These are phyloP conservation scores for Hemileia vastatrix DNA, from an alignment of 1,284 basidiomycete species.

Conservation along the genomic window DNA sequence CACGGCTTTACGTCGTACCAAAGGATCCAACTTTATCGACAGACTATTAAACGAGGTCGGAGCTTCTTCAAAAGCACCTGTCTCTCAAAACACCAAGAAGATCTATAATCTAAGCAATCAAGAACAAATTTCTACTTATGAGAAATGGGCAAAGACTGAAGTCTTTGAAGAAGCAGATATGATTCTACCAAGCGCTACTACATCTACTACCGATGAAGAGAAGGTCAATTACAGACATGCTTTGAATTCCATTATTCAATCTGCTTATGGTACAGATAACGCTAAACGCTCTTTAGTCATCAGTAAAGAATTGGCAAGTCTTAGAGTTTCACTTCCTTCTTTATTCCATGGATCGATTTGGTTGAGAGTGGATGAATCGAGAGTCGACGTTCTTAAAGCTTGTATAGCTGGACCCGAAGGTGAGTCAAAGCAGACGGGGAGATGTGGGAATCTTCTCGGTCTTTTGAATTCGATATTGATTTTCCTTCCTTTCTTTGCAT, in stretches of 20 bases:
- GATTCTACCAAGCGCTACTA: background rate
- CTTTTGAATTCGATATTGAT: background rate
- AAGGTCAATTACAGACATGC: background rate
- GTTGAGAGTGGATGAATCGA: constrained; percentile 16
- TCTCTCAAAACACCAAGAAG: background rate
- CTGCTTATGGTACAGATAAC: background rate
- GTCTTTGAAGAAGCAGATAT: constrained; percentile 10
- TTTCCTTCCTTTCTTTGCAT: background rate
- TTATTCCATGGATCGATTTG: constrained; percentile 15
- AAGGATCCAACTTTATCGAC: constrained; percentile 50
- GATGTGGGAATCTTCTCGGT: background rate
- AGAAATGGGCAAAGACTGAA: constrained; percentile 16
- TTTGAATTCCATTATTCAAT: background rate
- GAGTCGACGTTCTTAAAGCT: constrained; percentile 20
- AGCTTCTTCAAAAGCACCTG: background rate
- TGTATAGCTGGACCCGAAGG: constrained; percentile 20
- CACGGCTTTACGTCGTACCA: constrained; percentile 67
- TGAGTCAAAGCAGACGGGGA: constrained; percentile 5
- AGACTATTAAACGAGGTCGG: background rate
- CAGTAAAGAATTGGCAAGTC: constrained; percentile 16
- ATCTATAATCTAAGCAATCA: background rate
- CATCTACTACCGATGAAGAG: background rate
- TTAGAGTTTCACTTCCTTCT: constrained; percentile 12
- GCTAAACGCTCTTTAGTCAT: constrained; percentile 13
- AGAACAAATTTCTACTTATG: constrained; percentile 3